Evolutionary conservation across 768 basidiomycete genomes (phyloP).

Genomic region (Hebeloma cylindrosporum): DNA sequence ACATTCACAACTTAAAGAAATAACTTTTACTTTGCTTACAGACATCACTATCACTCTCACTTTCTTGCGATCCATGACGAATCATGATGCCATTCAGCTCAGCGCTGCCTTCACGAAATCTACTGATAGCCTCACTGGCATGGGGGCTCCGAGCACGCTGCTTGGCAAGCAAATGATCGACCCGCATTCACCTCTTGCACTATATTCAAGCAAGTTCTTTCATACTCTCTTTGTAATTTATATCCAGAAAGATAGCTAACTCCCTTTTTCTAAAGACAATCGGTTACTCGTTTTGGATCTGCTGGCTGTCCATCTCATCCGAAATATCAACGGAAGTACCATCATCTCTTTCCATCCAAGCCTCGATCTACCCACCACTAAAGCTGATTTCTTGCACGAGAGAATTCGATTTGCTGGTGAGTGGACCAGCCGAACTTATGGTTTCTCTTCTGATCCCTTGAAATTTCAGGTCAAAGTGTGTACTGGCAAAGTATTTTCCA

Average conservation of each 20-base stretch:
- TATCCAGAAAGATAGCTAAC: background rate
- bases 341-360: slow-evolving; percentile 49
- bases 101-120: slow-evolving; percentile 15
- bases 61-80: slow-evolving; percentile 48
- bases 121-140: slow-evolving; percentile 17
- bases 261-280: slow-evolving; percentile 20
- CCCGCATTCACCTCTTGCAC: slow-evolving; percentile 27
- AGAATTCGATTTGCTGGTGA: slow-evolving; percentile 47
- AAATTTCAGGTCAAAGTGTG: slow-evolving; percentile 37
- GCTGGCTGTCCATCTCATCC: slow-evolving; percentile 47
- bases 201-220: slow-evolving; percentile 25
- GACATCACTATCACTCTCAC: slow-evolving; percentile 61
- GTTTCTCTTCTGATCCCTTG: background rate
- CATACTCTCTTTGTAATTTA: background rate
- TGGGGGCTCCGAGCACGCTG: slow-evolving; percentile 11
- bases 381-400: slow-evolving; percentile 41
- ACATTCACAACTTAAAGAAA: background rate
- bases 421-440: background rate
- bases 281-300: slow-evolving; percentile 44
- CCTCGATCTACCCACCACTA: slow-evolving; percentile 35
- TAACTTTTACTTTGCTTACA: slow-evolving; percentile 19
- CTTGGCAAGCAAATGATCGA: slow-evolving; percentile 29
- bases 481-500: slow-evolving; percentile 46
- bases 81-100: slow-evolving; percentile 24
- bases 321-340: slow-evolving; percentile 39